Evolutionary conservation across 1,284 basidiomycete genomes (phyloP), one percentile per base, ranked within the genome.

Genomic region (Takashimella tepidaria): DNA sequence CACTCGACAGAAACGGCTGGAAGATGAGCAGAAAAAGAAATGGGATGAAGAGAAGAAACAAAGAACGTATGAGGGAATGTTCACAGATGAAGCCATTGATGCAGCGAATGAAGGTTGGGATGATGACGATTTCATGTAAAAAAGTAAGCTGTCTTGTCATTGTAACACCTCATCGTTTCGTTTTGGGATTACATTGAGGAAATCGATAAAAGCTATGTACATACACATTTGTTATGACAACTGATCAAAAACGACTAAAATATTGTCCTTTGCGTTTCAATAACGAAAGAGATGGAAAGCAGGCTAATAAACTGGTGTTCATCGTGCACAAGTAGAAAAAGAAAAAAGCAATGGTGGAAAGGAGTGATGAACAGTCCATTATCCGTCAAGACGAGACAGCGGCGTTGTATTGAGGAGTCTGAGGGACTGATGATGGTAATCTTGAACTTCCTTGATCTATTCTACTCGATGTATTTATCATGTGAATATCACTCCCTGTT

Each of bases 101-200:
- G 67, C 65, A 20, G 51, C 57, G 22, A 59, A 62, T 48, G 67
- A 69, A 21, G 64, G 68, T 13, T 66, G 61, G 56, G 64, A 64
- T 48, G 68, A 68, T 41, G 74, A 76, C 57, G 73, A 75, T 54
- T 76, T 76, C 54, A 76, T 76, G 74, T 76, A 56, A 56, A n/a
- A n/a, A n/a, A n/a, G n/a, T n/a, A n/a, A n/a, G n/a, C n/a, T n/a
- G n/a, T n/a, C n/a, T n/a, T n/a, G n/a, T n/a, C n/a, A n/a, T n/a
- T n/a, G n/a, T n/a, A n/a, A n/a, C n/a, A n/a, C n/a, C n/a, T n/a
- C n/a, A n/a, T n/a, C n/a, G n/a, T n/a, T n/a, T n/a, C n/a, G n/a
- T n/a, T n/a, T n/a, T n/a, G n/a, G n/a, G n/a, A n/a, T n/a, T n/a
- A n/a, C n/a, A n/a, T n/a, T n/a, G n/a, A n/a, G n/a, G n/a, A n/a